These are phyloP conservation scores for Xerocomellus intermedius DNA, from an alignment of 768 basidiomycete species.

Conservation along the genomic window DNA sequence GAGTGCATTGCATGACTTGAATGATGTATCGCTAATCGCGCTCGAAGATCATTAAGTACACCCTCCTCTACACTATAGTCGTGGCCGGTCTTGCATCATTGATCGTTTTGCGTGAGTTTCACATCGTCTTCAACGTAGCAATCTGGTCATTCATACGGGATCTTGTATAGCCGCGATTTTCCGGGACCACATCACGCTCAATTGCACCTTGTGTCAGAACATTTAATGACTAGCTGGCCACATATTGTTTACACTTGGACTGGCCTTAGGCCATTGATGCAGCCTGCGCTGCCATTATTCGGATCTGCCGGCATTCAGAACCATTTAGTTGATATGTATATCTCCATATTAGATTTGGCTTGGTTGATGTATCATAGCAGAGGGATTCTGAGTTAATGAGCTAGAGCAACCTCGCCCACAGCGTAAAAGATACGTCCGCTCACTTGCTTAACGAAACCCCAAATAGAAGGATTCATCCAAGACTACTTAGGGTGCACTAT, in stretches of 20 bases:
- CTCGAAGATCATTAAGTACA: conserved; percentile 79
- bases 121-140: background rate
- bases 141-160: conserved; percentile 12
- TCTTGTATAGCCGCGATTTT: conserved; percentile 65
- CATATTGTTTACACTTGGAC: conserved; percentile 11
- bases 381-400: conserved; percentile 15
- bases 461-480: background rate
- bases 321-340: conserved; percentile 27
- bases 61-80: conserved; percentile 75
- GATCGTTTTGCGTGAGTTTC: conserved; percentile 73
- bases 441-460: background rate
- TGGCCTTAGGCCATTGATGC: background rate
- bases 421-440: background rate
- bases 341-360: conserved; percentile 17
- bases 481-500: background rate
- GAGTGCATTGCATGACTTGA: conserved; percentile 24
- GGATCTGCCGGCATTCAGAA: conserved; percentile 21
- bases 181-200: conserved; percentile 72
- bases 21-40: conserved; percentile 2
- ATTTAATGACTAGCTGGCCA: conserved; percentile 55
- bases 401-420: background rate
- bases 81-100: conserved; percentile 77
- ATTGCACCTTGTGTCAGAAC: conserved; percentile 82
- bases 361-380: conserved; percentile 33
- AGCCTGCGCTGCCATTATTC: conserved; percentile 4